Percentiles rank a stretch among this genome's conserved stretches.
phyloP scores from a whole-genome alignment of 352 stramenopile species.

The Heterotrichella gracilis region DNA sequence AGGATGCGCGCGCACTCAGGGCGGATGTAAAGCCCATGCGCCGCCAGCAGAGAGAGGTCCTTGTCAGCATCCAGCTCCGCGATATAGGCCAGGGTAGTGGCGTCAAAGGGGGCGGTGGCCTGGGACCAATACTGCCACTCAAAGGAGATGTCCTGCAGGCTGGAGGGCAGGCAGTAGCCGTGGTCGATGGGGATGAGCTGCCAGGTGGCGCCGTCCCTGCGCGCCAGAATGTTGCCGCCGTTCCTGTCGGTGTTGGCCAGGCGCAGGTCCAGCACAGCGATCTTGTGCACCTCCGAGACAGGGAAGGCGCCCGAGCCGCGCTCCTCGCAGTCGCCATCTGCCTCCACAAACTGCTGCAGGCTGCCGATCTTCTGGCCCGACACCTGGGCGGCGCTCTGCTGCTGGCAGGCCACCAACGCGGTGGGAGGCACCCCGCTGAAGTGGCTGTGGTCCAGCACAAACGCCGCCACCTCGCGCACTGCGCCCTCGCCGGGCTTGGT shows the following conservation, averaged over 20 bases:
- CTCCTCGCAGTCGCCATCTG: slow-evolving; percentile 27
- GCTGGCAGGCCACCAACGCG: slow-evolving; percentile 35
- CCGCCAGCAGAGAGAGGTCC: no score
- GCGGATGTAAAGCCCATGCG: no score
- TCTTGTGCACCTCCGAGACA: slow-evolving; percentile 64
- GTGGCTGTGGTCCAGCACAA: slow-evolving; percentile 54
- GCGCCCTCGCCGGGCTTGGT: slow-evolving; percentile 73
- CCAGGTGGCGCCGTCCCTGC: slow-evolving; percentile 30
- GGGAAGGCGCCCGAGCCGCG: not conserved
- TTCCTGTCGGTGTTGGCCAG: slow-evolving; percentile 87
- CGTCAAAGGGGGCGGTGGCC: no score
- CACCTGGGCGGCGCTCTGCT: slow-evolving; percentile 30
- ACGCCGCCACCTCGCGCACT: slow-evolving; percentile 75
- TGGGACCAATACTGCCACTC: no score
- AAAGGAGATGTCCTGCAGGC: slow-evolving; percentile 47
- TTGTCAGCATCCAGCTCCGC: no score
- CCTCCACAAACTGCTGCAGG: slow-evolving; percentile 72
- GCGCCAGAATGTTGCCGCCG: slow-evolving; percentile 77
- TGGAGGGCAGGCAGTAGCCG: slow-evolving; percentile 72
- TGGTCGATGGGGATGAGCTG: slow-evolving; percentile 95
- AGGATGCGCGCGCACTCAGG: no score
- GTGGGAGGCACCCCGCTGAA: slow-evolving; percentile 42
- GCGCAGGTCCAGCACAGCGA: slow-evolving; percentile 86
- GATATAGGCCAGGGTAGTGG: no score
- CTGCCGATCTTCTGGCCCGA: slow-evolving; percentile 69